phyloP scores from a whole-genome alignment of 1,284 basidiomycete genomes.

The Marasmius tenuissimus region DNA sequence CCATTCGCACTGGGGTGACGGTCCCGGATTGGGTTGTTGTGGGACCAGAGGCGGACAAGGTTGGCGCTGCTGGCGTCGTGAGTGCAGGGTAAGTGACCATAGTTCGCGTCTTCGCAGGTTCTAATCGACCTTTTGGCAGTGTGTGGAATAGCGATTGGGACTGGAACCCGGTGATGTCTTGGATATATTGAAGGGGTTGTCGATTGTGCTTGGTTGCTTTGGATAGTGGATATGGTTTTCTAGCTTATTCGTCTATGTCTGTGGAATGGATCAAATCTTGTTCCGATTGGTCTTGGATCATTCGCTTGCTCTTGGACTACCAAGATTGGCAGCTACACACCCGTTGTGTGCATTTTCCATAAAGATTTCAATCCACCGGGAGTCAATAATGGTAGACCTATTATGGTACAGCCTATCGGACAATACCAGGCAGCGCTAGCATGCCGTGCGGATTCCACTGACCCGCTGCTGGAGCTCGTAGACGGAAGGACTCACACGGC shows the following conservation, averaged over 20 bases:
- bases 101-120: background rate
- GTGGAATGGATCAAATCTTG: background rate
- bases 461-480: no score
- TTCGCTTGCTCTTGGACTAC: no score
- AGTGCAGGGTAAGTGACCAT: conserved; percentile 63
- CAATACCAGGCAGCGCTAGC: no score
- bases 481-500: no score
- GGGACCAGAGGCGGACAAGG: conserved; percentile 46
- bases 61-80: conserved; percentile 69
- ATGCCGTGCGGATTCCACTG: no score
- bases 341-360: no score
- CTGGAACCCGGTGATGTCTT: conserved; percentile 54
- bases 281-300: background rate
- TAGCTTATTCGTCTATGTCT: background rate
- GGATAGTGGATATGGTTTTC: no score
- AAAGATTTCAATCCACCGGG: no score
- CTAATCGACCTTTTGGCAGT: conserved; percentile 25
- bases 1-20: conserved; percentile 75
- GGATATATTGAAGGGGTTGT: conserved; percentile 36
- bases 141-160: conserved; percentile 54
- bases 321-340: no score
- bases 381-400: no score
- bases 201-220: no score
- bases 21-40: conserved; percentile 77
- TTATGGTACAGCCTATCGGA: no score